Evolutionary conservation across 2,329 filamentous ascomycete species (phyloP), one percentile per base, ranked within the genome.

Genomic region (Exophiala sp.): DNA sequence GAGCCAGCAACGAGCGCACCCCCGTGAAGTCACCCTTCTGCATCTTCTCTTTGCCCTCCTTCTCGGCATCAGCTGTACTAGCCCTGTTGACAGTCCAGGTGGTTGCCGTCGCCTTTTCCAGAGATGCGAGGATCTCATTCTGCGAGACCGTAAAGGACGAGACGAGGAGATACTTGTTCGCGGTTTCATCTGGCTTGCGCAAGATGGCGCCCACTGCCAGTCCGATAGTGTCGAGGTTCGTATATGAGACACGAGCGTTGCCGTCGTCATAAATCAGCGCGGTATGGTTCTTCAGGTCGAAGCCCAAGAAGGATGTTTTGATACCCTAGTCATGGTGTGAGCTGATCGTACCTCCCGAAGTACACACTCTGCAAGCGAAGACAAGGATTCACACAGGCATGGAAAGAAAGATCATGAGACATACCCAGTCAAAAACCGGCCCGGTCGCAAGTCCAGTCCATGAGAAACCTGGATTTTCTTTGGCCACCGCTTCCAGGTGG

Each of bases 391-490:
- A n/a, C n/a, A n/a, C n/a, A n/a, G n/a, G n/a, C n/a, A n/a, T n/a
- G n/a, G n/a, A n/a, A n/a, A n/a, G n/a, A n/a, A n/a, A n/a, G n/a
- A n/a, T n/a, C n/a, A n/a, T n/a, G n/a, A n/a, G n/a, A 56, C 56
- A 39, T 46, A 60, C 52, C 77, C 75, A 79, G 60, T 85, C 81
- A 61, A 85, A 81, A 64, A 85, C 80, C 1, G 76, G 66, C 0
- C 80, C 79, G 7, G 69, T 76, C 2, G 79, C 73, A 11, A 85
- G 62, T 1, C 70, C 76, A 1, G 78, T 83, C 81, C 81, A 85
- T 23, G 69, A 73, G 55, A 85, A 75, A 0, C 58, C 64, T 1
- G 68, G 60, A 18, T 66, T 64, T 52, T 74, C 66, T 55, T 75
- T 74, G 19, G 65, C 65, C 24, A 10, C 10, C 6, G 24, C 24